These are phyloP conservation scores for Suhomyces kunorum DNA, from an alignment of 1,139 yeast genomes.

Conservation along the genomic window DNA sequence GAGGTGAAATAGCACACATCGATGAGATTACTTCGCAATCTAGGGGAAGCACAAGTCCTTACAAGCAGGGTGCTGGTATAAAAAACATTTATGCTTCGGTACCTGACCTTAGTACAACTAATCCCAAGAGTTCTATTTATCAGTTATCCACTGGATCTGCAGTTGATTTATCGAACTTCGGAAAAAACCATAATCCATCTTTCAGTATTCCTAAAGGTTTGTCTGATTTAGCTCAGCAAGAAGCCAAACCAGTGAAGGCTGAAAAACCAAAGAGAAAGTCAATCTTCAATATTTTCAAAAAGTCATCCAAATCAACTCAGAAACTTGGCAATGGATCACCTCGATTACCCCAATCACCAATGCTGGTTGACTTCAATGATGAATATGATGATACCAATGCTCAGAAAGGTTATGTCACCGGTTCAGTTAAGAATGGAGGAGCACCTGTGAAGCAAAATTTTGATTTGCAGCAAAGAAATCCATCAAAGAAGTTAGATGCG, in stretches of 20 bases:
- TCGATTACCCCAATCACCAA: conserved; percentile 21
- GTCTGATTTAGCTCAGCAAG: conserved; percentile 18
- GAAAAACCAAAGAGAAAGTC: conserved; percentile 22
- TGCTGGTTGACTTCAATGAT: conserved; percentile 11
- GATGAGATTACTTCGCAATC: conserved; percentile 8
- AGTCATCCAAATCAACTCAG: conserved; percentile 15
- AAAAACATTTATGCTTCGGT: conserved; percentile 22
- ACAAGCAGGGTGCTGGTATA: not conserved
- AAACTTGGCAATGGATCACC: conserved; percentile 15
- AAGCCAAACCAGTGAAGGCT: conserved; percentile 8
- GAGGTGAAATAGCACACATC: conserved; percentile 28
- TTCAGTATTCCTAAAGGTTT: conserved; percentile 26
- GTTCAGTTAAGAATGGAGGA: not conserved
- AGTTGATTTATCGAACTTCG: conserved; percentile 44
- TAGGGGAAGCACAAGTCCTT: conserved; percentile 3
- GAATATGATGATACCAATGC: not conserved
- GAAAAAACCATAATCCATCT: conserved; percentile 44
- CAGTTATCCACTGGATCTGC: conserved; percentile 42
- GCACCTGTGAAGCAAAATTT: not conserved
- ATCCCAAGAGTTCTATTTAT: conserved; percentile 19
- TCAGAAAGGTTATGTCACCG: not conserved
- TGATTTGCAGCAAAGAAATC: not conserved
- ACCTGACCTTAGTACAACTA: conserved; percentile 26
- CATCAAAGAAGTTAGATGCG: not conserved
- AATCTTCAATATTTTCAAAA: conserved; percentile 30